These are phyloP conservation scores for Ceratocystis eucalypticola DNA, from an alignment of 2,329 filamentous ascomycete genomes.

Conservation along the genomic window DNA sequence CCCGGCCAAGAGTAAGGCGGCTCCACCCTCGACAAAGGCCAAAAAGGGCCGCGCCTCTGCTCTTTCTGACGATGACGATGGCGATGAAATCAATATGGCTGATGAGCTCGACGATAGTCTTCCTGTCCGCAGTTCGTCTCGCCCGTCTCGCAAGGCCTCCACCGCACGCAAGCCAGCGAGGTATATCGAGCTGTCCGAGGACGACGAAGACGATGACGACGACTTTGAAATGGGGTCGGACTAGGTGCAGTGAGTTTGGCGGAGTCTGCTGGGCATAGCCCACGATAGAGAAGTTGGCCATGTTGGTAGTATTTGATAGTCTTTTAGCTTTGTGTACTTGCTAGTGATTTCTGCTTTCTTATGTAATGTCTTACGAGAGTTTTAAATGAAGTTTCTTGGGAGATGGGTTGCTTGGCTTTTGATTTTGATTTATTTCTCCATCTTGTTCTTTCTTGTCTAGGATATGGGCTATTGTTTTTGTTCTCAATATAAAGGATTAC, in stretches of 20 bases:
- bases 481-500: too few species aligned
- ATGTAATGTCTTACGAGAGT: slow-evolving; percentile 3
- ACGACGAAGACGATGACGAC: slow-evolving; percentile 15
- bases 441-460: background rate
- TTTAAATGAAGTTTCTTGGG: background rate
- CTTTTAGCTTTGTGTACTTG: background rate
- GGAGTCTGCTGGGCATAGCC: background rate
- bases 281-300: background rate
- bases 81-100: slow-evolving; percentile 26
- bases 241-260: background rate
- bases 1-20: background rate
- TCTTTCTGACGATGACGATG: slow-evolving; percentile 28
- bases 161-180: slow-evolving; percentile 21
- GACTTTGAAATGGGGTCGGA: slow-evolving; percentile 19
- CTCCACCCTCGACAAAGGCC: background rate
- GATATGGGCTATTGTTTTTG: background rate
- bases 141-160: slow-evolving; percentile 16
- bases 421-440: background rate
- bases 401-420: background rate
- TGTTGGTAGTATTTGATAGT: background rate
- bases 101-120: slow-evolving; percentile 33
- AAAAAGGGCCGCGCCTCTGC: background rate
- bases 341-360: background rate
- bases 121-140: background rate
- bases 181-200: slow-evolving; percentile 16